Base-by-base conservation (phyloP, 2,329 filamentous ascomycete species). In the Fusarium illudens region DNA sequence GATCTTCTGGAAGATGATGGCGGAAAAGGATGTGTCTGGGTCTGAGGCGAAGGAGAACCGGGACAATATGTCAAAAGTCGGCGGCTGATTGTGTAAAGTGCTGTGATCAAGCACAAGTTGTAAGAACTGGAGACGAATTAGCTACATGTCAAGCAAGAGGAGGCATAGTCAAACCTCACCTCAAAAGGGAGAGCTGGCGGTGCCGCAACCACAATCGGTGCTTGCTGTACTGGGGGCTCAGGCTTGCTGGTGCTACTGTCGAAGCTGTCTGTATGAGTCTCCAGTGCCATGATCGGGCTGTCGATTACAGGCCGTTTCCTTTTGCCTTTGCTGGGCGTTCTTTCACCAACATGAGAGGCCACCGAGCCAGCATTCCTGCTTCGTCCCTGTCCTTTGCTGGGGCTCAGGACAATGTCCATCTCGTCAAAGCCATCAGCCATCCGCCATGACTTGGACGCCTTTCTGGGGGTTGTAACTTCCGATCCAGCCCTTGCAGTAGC, bases 361-460 rank as follows among this genome's bases (percentile, higher is more conserved):
- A 84, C 79, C 0, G 84, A 77, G 1, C 81, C 81, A 0, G 77
- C 75, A 55, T 81, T 64, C 76, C 82, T 69, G 67, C 68, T 79
- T 67, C 73, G 75, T 53, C 81, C 78, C 53, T 83, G 80, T 1
- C 80, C 81, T 70, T 86, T 87, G 72, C 78, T 84, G 1, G 86
- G 87, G 58, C 86, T 89, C 6, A 77, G 75, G 8, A 82, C 80
- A 57, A 87, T 81, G 64, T 89, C 86, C 66, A 87, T 81, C 62
- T 92, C 88, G 62, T 94, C 91, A 71, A 96, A 96, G 0, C 92
- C 92, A 77, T 96, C 92, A 2, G 90, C 86, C 51, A 91, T 81
- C 1, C 85, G 83, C 78, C 86, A 86, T 1, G 81, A 78, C 75
- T 85, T 88, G 27, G 83, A 78, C 1, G 79, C 75, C 75, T 87